Evolutionary conservation across 768 basidiomycete genomes (phyloP).

Genomic region (Boletus patriciae): DNA sequence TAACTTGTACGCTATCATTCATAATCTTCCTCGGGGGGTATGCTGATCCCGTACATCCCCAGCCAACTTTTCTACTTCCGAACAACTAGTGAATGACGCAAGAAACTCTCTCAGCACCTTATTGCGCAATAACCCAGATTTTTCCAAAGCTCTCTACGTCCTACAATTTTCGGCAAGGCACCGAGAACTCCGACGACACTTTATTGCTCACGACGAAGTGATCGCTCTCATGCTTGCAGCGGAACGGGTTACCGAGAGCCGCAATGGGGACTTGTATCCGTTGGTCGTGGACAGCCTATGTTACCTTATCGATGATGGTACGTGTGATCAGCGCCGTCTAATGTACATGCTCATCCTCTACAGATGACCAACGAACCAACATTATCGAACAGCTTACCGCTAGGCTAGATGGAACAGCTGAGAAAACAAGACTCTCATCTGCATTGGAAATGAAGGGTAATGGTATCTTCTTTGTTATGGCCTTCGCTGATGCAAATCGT

Average conservation of each 20-base stretch:
- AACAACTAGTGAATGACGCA: not conserved
- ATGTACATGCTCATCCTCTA: not conserved
- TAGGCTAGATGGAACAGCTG: not conserved
- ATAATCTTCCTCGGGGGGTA: not conserved
- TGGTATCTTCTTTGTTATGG: not conserved
- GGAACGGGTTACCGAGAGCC: not conserved
- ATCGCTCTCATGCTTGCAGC: not conserved
- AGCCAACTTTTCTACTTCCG: not conserved
- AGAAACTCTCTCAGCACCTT: not conserved
- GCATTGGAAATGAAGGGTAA: constrained; percentile 7
- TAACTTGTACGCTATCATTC: not conserved
- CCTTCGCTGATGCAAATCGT: not conserved
- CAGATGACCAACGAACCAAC: not conserved
- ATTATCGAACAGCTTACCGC: not conserved
- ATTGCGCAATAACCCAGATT: not conserved
- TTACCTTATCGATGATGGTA: not conserved
- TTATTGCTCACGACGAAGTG: not conserved
- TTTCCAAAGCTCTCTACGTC: not conserved
- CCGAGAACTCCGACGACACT: not conserved
- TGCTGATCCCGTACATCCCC: not conserved
- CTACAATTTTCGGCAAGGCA: constrained; percentile 1
- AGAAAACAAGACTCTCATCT: not conserved
- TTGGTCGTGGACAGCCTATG: constrained; percentile 1
- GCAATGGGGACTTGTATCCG: not conserved
- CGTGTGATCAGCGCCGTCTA: not conserved